Evolutionary conservation across 805 yeast species (phyloP).

Genomic region (Cyberlindnera americana): DNA sequence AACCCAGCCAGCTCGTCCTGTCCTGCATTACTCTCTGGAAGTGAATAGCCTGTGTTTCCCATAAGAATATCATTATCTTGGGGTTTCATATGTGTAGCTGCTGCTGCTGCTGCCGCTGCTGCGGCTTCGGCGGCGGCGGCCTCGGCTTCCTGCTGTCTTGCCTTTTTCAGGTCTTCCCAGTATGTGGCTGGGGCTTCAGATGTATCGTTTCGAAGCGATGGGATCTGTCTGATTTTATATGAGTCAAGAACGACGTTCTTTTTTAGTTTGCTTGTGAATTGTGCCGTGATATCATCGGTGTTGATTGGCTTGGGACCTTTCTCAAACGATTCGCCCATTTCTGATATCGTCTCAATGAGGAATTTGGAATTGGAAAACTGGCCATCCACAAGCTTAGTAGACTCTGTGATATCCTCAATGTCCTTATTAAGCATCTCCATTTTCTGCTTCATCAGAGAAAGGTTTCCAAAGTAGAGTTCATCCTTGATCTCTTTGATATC

Average conservation of each 20-base stretch:
- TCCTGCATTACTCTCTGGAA: neutral
- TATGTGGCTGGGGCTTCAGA: constrained; percentile 25
- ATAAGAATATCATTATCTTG: constrained; percentile 2
- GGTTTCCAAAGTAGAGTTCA: constrained; percentile 27
- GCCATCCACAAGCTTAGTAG: constrained; percentile 3
- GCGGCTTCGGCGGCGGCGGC: constrained; percentile 9
- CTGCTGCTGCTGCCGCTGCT: constrained; percentile 4
- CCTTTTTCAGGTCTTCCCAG: constrained; percentile 22
- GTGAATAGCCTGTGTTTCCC: constrained; percentile 10
- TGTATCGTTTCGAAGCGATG: constrained; percentile 14
- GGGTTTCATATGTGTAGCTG: constrained; percentile 8
- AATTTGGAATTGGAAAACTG: constrained; percentile 2
- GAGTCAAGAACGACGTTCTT: constrained; percentile 6
- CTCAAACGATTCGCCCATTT: constrained; percentile 13
- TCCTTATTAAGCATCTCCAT: constrained; percentile 18
- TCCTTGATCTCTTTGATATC: constrained; percentile 14
- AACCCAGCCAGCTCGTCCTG: constrained; percentile 5
- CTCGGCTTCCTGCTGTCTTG: constrained; percentile 8
- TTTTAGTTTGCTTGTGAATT: constrained; percentile 8
- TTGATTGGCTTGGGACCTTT: constrained; percentile 3
- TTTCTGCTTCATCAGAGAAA: constrained; percentile 24
- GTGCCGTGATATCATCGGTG: constrained; percentile 3
- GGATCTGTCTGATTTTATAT: constrained; percentile 13
- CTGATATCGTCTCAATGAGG: constrained; percentile 10
- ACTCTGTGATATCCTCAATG: constrained; percentile 14